A percentile compares a stretch with the other conserved stretches of the same genome.
phyloP scores from a whole-genome alignment of 495 filamentous ascomycete species.

The Podospora conica region DNA sequence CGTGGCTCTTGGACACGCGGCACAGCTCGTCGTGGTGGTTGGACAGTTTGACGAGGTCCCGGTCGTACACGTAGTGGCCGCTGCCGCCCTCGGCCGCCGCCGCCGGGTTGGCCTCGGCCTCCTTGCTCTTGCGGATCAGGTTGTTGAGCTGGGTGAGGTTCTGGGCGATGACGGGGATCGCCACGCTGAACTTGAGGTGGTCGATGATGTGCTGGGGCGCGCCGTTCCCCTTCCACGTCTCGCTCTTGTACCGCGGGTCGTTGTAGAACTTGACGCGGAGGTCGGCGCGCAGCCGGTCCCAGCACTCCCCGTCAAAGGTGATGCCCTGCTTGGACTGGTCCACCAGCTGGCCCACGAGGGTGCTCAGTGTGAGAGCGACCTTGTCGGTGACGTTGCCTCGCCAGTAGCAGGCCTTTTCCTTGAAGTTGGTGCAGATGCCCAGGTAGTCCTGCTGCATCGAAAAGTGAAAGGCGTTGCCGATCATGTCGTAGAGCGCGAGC shows the following conservation, averaged over 20 bases:
- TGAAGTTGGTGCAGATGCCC: constrained; percentile 68
- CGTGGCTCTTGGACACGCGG: constrained; percentile 24
- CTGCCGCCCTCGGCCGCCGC: not conserved
- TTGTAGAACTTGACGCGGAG: constrained; percentile 31
- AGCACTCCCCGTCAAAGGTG: constrained; percentile 54
- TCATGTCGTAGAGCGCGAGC: constrained; percentile 35
- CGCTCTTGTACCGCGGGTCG: constrained; percentile 37
- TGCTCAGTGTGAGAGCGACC: constrained; percentile 53
- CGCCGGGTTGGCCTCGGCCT: not conserved
- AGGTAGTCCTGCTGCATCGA: constrained; percentile 60
- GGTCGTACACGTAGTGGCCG: not conserved
- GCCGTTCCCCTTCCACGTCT: constrained; percentile 28
- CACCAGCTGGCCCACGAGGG: constrained; percentile 70
- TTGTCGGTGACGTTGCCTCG: constrained; percentile 51
- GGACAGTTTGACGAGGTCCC: constrained; percentile 19
- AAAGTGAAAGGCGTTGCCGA: constrained; percentile 55
- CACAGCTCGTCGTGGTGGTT: constrained; percentile 26
- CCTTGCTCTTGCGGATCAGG: constrained; percentile 29
- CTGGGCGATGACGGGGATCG: constrained; percentile 43
- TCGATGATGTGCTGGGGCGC: constrained; percentile 61
- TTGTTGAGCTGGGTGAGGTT: constrained; percentile 43
- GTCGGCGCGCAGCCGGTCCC: constrained; percentile 43
- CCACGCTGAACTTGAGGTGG: constrained; percentile 60
- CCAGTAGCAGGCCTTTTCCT: constrained; percentile 62
- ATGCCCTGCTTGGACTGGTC: constrained; percentile 77